Percentiles rank a stretch among this genome's conserved stretches.
Evolutionary conservation across 805 yeast species (phyloP).

Genomic region (Yamadazyma tumulicola): DNA sequence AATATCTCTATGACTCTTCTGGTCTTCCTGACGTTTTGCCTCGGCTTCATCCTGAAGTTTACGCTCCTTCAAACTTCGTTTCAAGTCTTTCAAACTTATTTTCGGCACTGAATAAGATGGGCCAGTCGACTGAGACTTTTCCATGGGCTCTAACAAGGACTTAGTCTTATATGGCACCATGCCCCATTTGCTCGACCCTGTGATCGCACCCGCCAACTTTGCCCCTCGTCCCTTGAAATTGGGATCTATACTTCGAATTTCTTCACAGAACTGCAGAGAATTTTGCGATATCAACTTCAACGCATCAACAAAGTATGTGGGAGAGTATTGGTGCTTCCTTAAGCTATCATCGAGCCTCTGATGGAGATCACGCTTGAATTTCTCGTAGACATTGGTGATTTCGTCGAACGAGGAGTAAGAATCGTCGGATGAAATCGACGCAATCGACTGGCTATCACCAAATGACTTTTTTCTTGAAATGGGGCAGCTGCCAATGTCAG

Average conservation of each 20-base stretch:
- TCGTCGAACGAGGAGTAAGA: slow-evolving; percentile 40
- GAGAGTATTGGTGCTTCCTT: slow-evolving; percentile 17
- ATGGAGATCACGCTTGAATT: slow-evolving; percentile 22
- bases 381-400: slow-evolving; percentile 29
- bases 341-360: slow-evolving; percentile 13
- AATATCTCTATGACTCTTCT: background rate
- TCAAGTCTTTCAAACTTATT: slow-evolving; percentile 31
- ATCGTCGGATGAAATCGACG: slow-evolving; percentile 22
- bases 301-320: slow-evolving; percentile 25
- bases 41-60: slow-evolving; percentile 1
- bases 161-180: slow-evolving; percentile 40
- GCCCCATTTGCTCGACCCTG: slow-evolving; percentile 41
- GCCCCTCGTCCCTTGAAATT: slow-evolving; percentile 40
- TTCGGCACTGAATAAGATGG: background rate
- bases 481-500: background rate
- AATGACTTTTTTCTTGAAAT: background rate
- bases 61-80: slow-evolving; percentile 11
- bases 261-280: slow-evolving; percentile 32
- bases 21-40: background rate
- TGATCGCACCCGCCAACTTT: slow-evolving; percentile 37
- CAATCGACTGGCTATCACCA: slow-evolving; percentile 6
- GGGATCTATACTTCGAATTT: slow-evolving; percentile 34
- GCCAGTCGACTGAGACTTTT: slow-evolving; percentile 7
- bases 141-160: slow-evolving; percentile 32
- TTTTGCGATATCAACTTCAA: slow-evolving; percentile 30